These are phyloP conservation scores for Cyclostephanos invisitatus DNA, from an alignment of 108 stramenopile species.

Conservation along the genomic window DNA sequence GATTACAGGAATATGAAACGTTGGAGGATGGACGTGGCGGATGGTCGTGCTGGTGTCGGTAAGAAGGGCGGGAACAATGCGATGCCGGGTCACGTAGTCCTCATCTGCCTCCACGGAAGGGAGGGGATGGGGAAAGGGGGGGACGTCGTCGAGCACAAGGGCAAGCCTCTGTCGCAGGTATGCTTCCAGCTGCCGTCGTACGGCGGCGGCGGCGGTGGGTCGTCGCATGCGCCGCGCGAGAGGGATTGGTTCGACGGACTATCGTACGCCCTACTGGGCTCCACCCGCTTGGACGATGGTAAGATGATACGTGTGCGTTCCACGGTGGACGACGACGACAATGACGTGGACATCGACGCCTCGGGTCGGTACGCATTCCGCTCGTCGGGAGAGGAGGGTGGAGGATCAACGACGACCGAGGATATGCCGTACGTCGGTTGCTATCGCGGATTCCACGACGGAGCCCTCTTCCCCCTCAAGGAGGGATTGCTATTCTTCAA, in stretches of 20 bases:
- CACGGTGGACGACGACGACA: constrained; percentile 21
- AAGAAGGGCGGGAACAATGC: not conserved
- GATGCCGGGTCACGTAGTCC: constrained; percentile 45
- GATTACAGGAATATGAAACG: constrained; percentile 50
- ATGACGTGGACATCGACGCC: not conserved
- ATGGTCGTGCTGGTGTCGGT: not conserved
- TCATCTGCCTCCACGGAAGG: constrained; percentile 22
- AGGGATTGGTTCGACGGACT: constrained; percentile 35
- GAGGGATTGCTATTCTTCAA: constrained; percentile 85
- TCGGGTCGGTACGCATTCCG: constrained; percentile 36
- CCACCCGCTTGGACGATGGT: not conserved
- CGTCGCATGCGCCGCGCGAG: constrained; percentile 14
- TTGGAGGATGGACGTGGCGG: not conserved
- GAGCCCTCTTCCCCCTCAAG: constrained; percentile 67
- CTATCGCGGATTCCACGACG: constrained; percentile 77
- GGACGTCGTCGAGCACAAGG: not conserved
- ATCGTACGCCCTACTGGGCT: constrained; percentile 19
- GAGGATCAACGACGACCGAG: constrained; percentile 57
- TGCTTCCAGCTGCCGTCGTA: not conserved
- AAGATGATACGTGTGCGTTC: constrained; percentile 30
- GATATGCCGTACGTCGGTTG: constrained; percentile 82
- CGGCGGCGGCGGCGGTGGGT: constrained; percentile 12
- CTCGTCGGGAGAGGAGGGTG: constrained; percentile 40
- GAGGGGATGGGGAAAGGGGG: not conserved
- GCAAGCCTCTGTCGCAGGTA: constrained; percentile 18